These are phyloP conservation scores for Clitopilus hobsonii DNA, from an alignment of 768 basidiomycete species.

Conservation along the genomic window DNA sequence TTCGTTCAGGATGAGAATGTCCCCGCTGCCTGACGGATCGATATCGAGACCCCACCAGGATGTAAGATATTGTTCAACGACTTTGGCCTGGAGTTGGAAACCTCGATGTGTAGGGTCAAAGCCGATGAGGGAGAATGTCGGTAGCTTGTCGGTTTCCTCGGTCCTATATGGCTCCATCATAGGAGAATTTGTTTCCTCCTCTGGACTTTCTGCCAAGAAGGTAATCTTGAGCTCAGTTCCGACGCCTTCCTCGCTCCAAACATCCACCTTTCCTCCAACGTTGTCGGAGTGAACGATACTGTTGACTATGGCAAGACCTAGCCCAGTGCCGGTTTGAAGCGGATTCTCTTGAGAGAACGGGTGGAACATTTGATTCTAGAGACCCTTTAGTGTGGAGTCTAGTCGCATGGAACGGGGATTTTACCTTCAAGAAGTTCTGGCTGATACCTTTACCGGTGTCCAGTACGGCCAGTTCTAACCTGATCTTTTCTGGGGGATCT, in stretches of 20 bases:
- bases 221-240: conserved; percentile 91
- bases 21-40: conserved; percentile 40
- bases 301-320: conserved; percentile 93
- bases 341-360: conserved; percentile 98
- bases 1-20: conserved; percentile 82
- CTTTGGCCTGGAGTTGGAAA: conserved; percentile 57
- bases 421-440: conserved; percentile 84
- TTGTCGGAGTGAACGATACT: conserved; percentile 84
- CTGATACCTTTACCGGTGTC: conserved; percentile 97
- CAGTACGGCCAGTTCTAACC: conserved; percentile 76
- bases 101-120: conserved; percentile 68
- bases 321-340: conserved; percentile 85
- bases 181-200: conserved; percentile 30
- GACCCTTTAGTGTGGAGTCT: not conserved
- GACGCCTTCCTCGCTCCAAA: conserved; percentile 84
- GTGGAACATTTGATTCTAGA: conserved; percentile 89
- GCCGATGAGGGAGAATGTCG: conserved; percentile 63
- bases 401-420: conserved; percentile 2
- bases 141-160: conserved; percentile 33
- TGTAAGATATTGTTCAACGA: conserved; percentile 61
- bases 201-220: conserved; percentile 65
- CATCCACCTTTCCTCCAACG: conserved; percentile 88
- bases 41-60: conserved; percentile 75
- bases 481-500: conserved; percentile 55
- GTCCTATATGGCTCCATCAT: conserved; percentile 44